Evolutionary conservation across 768 basidiomycete genomes (phyloP).

Genomic region (Panaeolus papilionaceus): DNA sequence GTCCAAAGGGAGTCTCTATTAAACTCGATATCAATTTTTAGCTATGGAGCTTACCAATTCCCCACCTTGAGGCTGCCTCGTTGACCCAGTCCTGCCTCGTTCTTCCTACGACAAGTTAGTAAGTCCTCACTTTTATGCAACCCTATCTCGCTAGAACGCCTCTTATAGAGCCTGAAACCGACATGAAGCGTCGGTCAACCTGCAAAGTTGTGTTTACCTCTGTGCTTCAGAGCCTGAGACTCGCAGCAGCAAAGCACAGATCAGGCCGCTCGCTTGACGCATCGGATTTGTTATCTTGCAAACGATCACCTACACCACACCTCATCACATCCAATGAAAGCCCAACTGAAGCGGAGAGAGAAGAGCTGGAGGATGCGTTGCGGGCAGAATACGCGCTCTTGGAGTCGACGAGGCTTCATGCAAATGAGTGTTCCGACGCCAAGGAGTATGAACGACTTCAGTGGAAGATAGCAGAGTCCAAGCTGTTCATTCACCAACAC

Average conservation of each 20-base stretch:
- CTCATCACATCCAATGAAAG: slow-evolving; percentile 29
- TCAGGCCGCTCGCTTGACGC: neutral
- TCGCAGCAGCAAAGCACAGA: neutral
- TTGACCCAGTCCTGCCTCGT: slow-evolving; percentile 9
- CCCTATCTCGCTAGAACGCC: neutral
- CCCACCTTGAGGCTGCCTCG: slow-evolving; percentile 10
- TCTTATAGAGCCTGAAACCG: neutral
- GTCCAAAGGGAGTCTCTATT: slow-evolving; percentile 3
- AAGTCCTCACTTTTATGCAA: neutral
- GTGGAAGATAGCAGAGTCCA: slow-evolving; percentile 9
- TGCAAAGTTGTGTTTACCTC: slow-evolving; percentile 2
- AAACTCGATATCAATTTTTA: slow-evolving; percentile 11
- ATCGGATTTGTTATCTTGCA: slow-evolving; percentile 3
- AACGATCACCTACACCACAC: slow-evolving; percentile 27
- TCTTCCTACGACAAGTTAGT: neutral
- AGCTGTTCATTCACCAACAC: slow-evolving; percentile 14
- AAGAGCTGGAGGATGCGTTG: slow-evolving; percentile 24
- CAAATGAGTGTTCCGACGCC: slow-evolving; percentile 10
- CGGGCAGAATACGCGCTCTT: slow-evolving; percentile 15
- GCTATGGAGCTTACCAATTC: slow-evolving; percentile 14
- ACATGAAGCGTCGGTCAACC: slow-evolving; percentile 7
- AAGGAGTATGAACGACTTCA: neutral
- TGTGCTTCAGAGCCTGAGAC: neutral
- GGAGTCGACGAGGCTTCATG: slow-evolving; percentile 18
- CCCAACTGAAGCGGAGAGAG: slow-evolving; percentile 25